Evolutionary conservation across 108 stramenopile genomes (phyloP).

Genomic region (Pseudonitzschia delicatissima): DNA sequence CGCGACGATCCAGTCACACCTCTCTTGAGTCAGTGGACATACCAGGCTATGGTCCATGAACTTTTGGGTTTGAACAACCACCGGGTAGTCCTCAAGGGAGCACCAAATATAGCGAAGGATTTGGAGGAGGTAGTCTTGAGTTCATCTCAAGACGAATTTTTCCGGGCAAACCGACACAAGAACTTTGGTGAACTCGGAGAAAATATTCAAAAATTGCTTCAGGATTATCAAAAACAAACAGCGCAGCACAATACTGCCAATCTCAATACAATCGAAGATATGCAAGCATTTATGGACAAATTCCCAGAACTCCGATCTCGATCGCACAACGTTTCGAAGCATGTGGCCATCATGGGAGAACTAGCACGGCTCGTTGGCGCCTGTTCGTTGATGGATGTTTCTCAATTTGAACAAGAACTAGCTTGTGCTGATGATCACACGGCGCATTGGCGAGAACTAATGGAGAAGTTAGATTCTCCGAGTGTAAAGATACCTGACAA

Average conservation of each 20-base stretch:
- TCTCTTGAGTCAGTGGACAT: conserved; percentile 98
- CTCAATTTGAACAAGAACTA: conserved; percentile 98
- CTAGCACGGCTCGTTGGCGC: conserved; percentile 91
- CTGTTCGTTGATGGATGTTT: conserved; percentile 94
- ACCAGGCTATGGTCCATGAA: conserved; percentile 99
- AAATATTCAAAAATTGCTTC: conserved; percentile 91
- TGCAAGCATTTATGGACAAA: conserved; percentile 98
- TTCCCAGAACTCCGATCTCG: conserved; percentile 91
- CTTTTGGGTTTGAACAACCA: conserved; percentile 96
- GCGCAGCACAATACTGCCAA: conserved; percentile 78
- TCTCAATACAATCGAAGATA: conserved; percentile 93
- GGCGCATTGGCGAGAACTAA: conserved; percentile 83
- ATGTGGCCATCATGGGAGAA: conserved; percentile 98
- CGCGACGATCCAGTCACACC: conserved; percentile 99
- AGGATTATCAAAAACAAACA: conserved; percentile 92
- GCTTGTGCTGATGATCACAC: conserved; percentile 93
- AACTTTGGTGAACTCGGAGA: conserved; percentile 98
- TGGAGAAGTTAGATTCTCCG: conserved; percentile 80
- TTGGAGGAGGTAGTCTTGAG: conserved; percentile 96
- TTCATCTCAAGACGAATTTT: conserved; percentile 93
- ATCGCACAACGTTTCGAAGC: conserved; percentile 90
- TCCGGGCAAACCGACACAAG: conserved; percentile 83
- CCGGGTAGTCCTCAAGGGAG: conserved; percentile 90
- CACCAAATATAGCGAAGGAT: conserved; percentile 90
- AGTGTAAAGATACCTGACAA: conserved; percentile 91